phyloP scores from a whole-genome alignment of 192 early-diverging fungal species.

The Coemansia asiatica region DNA sequence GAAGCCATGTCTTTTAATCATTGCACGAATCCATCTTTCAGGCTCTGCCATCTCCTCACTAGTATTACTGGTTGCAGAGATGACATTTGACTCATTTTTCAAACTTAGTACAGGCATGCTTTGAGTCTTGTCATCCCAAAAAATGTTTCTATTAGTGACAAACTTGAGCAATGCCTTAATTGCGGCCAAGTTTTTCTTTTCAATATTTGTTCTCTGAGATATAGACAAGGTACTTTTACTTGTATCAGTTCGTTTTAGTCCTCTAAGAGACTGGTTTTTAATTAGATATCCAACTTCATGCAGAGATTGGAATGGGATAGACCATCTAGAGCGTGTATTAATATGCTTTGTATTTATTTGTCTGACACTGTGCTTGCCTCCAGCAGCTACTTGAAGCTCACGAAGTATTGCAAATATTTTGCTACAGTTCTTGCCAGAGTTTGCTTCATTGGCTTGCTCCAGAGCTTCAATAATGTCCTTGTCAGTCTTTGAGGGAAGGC shows the following conservation, averaged over 20 bases:
- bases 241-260: conserved; percentile 15
- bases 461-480: conserved; percentile 23
- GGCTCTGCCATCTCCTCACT: conserved; percentile 44
- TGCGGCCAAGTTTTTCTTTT: conserved; percentile 40
- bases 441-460: conserved; percentile 25
- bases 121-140: conserved; percentile 16
- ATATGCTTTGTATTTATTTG: conserved; percentile 55
- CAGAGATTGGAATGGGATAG: conserved; percentile 49
- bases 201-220: conserved; percentile 37
- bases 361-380: conserved; percentile 31
- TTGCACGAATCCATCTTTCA: conserved; percentile 44
- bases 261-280: conserved; percentile 33
- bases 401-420: conserved; percentile 23
- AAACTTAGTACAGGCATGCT: conserved; percentile 2
- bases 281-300: conserved; percentile 47
- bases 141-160: conserved; percentile 15
- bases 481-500: conserved; percentile 4
- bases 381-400: conserved; percentile 30
- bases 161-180: conserved; percentile 43
- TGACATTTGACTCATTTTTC: background rate
- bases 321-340: conserved; percentile 49
- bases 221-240: background rate
- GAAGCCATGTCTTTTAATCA: conserved; percentile 37
- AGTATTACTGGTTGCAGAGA: background rate
- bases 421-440: conserved; percentile 35